Base-by-base conservation (phyloP, 2,329 filamentous ascomycete genomes). In the Peltaster fructicola region DNA sequence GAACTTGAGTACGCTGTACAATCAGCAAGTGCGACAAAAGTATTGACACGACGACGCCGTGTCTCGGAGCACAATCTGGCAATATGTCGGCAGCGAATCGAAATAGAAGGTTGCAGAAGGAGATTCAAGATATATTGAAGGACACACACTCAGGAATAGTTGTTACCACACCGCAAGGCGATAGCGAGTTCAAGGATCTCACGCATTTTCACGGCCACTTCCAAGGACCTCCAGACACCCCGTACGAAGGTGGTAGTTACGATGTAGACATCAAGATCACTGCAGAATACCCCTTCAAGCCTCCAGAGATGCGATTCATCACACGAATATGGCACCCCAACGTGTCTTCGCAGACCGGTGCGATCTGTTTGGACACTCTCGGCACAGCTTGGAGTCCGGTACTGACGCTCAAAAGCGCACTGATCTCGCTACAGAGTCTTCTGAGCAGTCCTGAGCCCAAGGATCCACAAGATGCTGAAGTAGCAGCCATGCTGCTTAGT, bases 271-370 rank as follows among this genome's bases (percentile, higher is more conserved):
- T 98, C 41, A 66, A 65, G 41, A 88, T 98, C 26, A 84, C 85
- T 0, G 66, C 67, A 33, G 77, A 78, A 38, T 98, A 98, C 45
- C 88, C 88, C 0, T 98, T 98, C 58, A 77, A 82, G 40, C 80
- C 85, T 4, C 88, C 88, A 4, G 52, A 68, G 30, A 95, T 98
- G 76, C 75, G 70, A 41, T 95, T 95, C 46, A 68, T 75, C 36
- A 98, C 88, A 35, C 84, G 75, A 52, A 75, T 95, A 40, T 98
- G 84, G 84, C 88, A 98, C 51, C 88, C 88, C 16, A 98, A 98
- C 47, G 70, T 98, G 55, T 90, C 79, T 62, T 30, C 25, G 7
- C 34, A 95, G 81, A 48, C 44, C 2, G 88, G 88, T 28, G 85
- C 84, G 14, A 98, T 98, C 49, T 98, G 88, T 46, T 71, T 98